These are phyloP conservation scores for Fusarium chuoi DNA, from an alignment of 2,329 filamentous ascomycete genomes.

Conservation along the genomic window DNA sequence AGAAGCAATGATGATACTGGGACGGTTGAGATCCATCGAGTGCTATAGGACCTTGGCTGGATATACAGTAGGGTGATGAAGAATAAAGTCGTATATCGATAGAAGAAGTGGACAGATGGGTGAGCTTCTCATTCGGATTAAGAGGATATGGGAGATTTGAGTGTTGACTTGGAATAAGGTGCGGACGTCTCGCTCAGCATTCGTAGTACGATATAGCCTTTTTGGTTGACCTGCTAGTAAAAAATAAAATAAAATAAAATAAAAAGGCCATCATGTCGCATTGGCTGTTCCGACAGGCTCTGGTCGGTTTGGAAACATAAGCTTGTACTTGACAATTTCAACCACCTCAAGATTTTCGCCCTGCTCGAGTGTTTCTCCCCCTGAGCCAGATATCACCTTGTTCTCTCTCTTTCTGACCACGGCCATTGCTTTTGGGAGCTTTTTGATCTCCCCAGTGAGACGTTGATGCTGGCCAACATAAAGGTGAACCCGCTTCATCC, in stretches of 20 bases:
- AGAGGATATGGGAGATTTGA: background rate
- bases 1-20: background rate
- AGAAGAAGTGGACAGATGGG: background rate
- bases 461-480: slow-evolving; percentile 91
- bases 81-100: background rate
- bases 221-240: background rate
- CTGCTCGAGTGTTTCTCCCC: slow-evolving; percentile 52
- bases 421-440: slow-evolving; percentile 80
- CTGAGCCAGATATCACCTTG: slow-evolving; percentile 54
- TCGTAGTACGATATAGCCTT: background rate
- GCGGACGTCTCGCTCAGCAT: background rate
- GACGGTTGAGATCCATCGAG: background rate
- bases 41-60: background rate
- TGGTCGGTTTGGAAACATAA: slow-evolving; percentile 84
- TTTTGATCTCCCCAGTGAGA: slow-evolving; percentile 90
- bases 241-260: too few species aligned
- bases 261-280: slow-evolving; percentile 38
- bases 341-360: slow-evolving; percentile 78
- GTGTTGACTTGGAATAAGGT: background rate
- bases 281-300: slow-evolving; percentile 77
- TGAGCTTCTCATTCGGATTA: background rate
- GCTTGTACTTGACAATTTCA: slow-evolving; percentile 87
- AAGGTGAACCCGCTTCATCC: slow-evolving; percentile 91
- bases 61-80: background rate
- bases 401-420: slow-evolving; percentile 72